phyloP scores from a whole-genome alignment of 441 rosid genomes.

The Cnidoscolus chayamansa region DNA sequence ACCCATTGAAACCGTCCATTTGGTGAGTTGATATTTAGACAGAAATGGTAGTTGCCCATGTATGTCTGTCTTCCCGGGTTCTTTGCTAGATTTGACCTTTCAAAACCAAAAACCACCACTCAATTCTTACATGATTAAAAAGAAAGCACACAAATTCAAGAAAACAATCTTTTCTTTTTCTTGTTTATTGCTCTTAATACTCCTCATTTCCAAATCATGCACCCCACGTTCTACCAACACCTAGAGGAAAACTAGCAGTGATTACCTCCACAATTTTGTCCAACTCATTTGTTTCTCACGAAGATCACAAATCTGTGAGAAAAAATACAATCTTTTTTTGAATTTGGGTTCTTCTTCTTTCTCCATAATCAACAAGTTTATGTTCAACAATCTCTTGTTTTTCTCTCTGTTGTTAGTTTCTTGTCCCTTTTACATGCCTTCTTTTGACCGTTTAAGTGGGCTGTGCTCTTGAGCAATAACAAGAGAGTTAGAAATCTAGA shows the following conservation, averaged over 20 bases:
- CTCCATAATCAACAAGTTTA: not conserved
- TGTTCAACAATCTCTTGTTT: not conserved
- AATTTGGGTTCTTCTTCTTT: constrained; percentile 3
- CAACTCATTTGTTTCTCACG: not conserved
- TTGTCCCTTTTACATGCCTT: not conserved
- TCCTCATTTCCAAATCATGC: constrained; percentile 40
- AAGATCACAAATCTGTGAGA: not conserved
- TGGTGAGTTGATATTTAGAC: not conserved
- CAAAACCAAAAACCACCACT: constrained; percentile 21
- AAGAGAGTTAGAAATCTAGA: constrained; percentile 44
- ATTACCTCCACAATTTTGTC: constrained; percentile 14
- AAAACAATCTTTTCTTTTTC: not conserved
- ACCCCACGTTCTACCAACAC: constrained; percentile 48
- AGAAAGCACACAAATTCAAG: not conserved
- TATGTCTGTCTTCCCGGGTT: constrained; percentile 26
- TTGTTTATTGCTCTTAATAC: constrained; percentile 11
- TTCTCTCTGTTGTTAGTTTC: not conserved
- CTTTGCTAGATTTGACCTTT: constrained; percentile 31
- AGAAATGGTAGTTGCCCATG: not conserved
- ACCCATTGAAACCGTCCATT: not conserved
- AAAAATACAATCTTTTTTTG: constrained; percentile 10
- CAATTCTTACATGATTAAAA: constrained; percentile 2
- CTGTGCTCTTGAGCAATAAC: constrained; percentile 47
- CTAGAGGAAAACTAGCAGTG: not conserved
- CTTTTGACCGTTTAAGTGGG: constrained; percentile 34